Evolutionary conservation across 495 filamentous ascomycete species (phyloP).

Genomic region (Daldinia bambusicola): DNA sequence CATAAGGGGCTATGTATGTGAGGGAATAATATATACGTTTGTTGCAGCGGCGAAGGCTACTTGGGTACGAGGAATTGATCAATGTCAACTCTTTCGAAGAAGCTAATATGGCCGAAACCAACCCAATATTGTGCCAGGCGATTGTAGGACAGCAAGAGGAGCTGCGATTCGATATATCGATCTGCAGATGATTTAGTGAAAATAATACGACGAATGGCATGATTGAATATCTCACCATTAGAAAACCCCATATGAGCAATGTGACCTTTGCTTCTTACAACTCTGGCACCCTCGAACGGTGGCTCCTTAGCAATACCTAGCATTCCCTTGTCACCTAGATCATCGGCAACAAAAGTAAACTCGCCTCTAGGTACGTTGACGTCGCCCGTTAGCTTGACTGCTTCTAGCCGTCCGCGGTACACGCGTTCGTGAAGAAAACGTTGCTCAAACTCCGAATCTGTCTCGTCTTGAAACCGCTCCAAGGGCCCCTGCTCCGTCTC

Average conservation of each 20-base stretch:
- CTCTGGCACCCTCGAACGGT: conserved; percentile 75
- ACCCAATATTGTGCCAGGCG: conserved; percentile 86
- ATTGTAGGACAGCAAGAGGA: conserved; percentile 82
- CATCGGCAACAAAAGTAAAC: conserved; percentile 78
- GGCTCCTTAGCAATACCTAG: conserved; percentile 67
- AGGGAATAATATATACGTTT: conserved; percentile 24
- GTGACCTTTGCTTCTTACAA: conserved; percentile 81
- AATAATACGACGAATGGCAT: background rate
- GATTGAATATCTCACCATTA: conserved; percentile 65
- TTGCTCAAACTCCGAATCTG: conserved; percentile 52
- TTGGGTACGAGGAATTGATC: conserved; percentile 61
- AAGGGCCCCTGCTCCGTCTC: conserved; percentile 45
- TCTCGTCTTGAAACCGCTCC: conserved; percentile 49
- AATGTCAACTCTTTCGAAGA: conserved; percentile 81
- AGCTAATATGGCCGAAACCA: conserved; percentile 80
- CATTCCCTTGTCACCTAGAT: conserved; percentile 72
- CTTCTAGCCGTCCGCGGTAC: conserved; percentile 73
- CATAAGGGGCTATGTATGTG: conserved; percentile 10
- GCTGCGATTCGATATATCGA: conserved; percentile 74
- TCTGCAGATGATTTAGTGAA: conserved; percentile 59
- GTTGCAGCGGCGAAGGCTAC: conserved; percentile 5
- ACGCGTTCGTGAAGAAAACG: conserved; percentile 51
- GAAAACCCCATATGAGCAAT: conserved; percentile 76
- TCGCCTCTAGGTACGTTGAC: conserved; percentile 88
- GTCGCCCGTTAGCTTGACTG: conserved; percentile 91